Conservation (phyloP, 176 grass and related monocot genomes). For the Ananas comosus region DNA sequence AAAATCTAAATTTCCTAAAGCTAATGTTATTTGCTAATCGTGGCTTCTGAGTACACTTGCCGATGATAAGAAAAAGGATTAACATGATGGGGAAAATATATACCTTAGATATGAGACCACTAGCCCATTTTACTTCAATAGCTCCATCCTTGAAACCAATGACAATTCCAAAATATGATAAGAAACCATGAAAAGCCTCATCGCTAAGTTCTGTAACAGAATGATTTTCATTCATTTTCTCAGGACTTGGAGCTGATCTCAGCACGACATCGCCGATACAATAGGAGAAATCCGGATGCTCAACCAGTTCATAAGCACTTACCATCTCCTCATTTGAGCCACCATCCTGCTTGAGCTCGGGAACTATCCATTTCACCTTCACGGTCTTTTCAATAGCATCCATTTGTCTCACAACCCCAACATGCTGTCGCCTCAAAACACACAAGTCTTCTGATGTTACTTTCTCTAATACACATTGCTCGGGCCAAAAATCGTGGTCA, state of each 20-base stretch:
- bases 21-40: not conserved
- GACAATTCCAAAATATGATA: conserved; percentile 80
- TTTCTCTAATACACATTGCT: conserved; percentile 75
- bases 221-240: conserved; percentile 44
- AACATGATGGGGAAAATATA: conserved; percentile 4
- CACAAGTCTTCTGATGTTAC: conserved; percentile 29
- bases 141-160: conserved; percentile 60
- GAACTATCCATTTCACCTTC: conserved; percentile 67
- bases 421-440: conserved; percentile 20
- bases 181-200: conserved; percentile 37
- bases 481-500: conserved; percentile 97
- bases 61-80: not conserved
- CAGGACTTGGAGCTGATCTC: conserved; percentile 39
- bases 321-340: conserved; percentile 53
- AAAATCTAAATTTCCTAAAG: not conserved
- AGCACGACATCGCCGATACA: conserved; percentile 69
- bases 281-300: conserved; percentile 82
- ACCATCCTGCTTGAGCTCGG: conserved; percentile 29
- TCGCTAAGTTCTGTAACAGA: conserved; percentile 22
- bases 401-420: conserved; percentile 71
- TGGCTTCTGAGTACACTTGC: not conserved
- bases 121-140: conserved; percentile 87
- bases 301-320: conserved; percentile 92
- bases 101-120: conserved; percentile 81
- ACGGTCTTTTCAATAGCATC: conserved; percentile 69